Conservation (phyloP, 139 green algal species). For the Gonium pectorale region DNA sequence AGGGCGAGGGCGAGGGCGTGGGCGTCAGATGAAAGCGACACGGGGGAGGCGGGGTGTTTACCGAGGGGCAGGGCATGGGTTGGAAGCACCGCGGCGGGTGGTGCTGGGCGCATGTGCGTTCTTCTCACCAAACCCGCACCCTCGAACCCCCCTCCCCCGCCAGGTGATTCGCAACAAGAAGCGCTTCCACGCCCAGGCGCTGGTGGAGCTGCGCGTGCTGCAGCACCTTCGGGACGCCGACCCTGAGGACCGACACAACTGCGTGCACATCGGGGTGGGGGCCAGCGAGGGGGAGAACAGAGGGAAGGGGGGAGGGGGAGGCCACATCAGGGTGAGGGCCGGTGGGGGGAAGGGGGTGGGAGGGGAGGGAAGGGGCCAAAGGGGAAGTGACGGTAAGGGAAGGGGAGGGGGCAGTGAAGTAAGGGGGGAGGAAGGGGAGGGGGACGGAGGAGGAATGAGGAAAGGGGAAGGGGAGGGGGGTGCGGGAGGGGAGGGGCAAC, state of each 20-base stretch:
- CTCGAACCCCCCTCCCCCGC: background rate
- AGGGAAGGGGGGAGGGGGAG: background rate
- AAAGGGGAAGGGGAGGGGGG: no score
- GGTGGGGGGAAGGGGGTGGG: background rate
- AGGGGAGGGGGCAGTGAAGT: background rate
- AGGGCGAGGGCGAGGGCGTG: background rate
- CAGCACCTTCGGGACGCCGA: constrained; percentile 58
- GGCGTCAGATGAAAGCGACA: background rate
- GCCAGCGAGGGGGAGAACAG: background rate
- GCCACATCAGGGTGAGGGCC: background rate
- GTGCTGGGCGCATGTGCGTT: no score
- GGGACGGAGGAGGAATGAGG: no score
- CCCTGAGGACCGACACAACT: constrained; percentile 67
- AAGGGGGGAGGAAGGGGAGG: background rate
- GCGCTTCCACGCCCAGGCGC: constrained; percentile 77
- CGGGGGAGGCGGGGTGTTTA: background rate
- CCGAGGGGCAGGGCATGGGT: background rate
- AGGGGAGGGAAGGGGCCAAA: background rate
- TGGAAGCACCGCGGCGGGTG: no score
- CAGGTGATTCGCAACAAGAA: constrained; percentile 92
- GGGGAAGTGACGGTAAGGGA: background rate
- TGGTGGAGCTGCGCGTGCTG: constrained; percentile 89
- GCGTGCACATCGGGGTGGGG: constrained; percentile 78
- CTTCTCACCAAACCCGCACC: background rate
- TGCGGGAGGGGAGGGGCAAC: no score